phyloP scores from a whole-genome alignment of 495 filamentous ascomycete species.

The Cudoniella acicularis region DNA sequence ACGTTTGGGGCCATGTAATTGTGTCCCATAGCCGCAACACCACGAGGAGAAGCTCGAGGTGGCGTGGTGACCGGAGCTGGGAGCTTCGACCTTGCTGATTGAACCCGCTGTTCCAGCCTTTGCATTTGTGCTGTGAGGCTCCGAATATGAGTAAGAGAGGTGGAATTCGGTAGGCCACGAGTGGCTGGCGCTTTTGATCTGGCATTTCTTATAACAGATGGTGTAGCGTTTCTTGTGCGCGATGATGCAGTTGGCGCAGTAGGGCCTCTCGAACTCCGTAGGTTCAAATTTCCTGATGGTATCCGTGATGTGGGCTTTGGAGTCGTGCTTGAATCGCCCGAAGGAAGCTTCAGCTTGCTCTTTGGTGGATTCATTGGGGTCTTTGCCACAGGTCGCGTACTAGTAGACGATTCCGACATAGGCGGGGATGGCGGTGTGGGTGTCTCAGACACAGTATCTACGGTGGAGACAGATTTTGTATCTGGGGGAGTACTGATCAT shows the following conservation, averaged over 20 bases:
- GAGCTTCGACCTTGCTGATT: slow-evolving; percentile 88
- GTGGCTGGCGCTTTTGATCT: slow-evolving; percentile 23
- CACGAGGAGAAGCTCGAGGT: slow-evolving; percentile 73
- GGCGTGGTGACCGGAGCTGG: slow-evolving; percentile 77
- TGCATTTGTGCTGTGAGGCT: slow-evolving; percentile 95
- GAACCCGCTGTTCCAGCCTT: slow-evolving; percentile 85
- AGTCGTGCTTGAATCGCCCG: slow-evolving; percentile 45
- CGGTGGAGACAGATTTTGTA: slow-evolving; percentile 52
- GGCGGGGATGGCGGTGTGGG: slow-evolving; percentile 62
- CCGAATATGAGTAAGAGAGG: slow-evolving; percentile 88
- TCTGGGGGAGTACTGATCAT: slow-evolving; percentile 68
- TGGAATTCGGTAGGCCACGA: slow-evolving; percentile 63
- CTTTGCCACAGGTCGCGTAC: slow-evolving; percentile 27
- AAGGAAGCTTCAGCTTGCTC: slow-evolving; percentile 43
- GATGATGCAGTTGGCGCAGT: slow-evolving; percentile 11
- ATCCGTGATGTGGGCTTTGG: slow-evolving; percentile 37
- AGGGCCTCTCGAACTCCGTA: slow-evolving; percentile 22
- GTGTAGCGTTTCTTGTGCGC: slow-evolving; percentile 21
- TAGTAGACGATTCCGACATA: slow-evolving; percentile 65
- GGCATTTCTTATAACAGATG: slow-evolving; percentile 26
- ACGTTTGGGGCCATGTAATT: slow-evolving; percentile 67
- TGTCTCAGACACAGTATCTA: slow-evolving; percentile 42
- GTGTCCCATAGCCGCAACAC: slow-evolving; percentile 43
- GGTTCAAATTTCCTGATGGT: slow-evolving; percentile 2
- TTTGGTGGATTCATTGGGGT: slow-evolving; percentile 31